phyloP scores from a whole-genome alignment of 1,284 basidiomycete genomes.

The Tilletia caries region DNA sequence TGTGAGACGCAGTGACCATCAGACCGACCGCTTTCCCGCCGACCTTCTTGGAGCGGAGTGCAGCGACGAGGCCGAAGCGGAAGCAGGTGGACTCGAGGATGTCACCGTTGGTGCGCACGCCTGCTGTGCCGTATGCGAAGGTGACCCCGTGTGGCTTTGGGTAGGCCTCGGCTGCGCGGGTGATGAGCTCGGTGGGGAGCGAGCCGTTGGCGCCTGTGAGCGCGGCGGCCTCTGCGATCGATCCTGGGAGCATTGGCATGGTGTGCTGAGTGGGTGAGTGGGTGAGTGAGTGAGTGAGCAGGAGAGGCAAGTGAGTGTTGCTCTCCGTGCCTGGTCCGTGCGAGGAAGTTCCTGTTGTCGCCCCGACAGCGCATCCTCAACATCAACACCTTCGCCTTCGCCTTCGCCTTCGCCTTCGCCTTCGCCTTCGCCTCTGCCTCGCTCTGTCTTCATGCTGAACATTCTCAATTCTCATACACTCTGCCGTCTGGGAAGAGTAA shows the following conservation, averaged over 20 bases:
- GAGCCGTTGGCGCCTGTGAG: background rate
- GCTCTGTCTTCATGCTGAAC: too few species aligned
- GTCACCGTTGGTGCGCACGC: constrained; percentile 76
- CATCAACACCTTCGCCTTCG: too few species aligned
- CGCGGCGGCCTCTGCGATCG: constrained; percentile 2
- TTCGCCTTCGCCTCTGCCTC: too few species aligned
- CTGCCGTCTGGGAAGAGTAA: too few species aligned
- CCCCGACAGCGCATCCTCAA: too few species aligned
- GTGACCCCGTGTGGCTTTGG: constrained; percentile 56
- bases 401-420: too few species aligned
- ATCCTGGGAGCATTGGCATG: constrained; percentile 4
- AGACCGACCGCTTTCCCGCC: constrained; percentile 89
- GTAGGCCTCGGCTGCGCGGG: constrained; percentile 45
- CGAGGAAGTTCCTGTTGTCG: too few species aligned
- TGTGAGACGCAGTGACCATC: constrained; percentile 99
- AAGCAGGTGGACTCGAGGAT: constrained; percentile 89
- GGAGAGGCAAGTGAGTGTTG: too few species aligned
- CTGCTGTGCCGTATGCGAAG: constrained; percentile 90
- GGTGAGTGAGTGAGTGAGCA: background rate
- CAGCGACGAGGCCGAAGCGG: constrained; percentile 85
- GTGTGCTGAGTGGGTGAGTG: background rate
- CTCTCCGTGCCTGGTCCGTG: too few species aligned
- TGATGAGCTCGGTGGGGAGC: constrained; percentile 16
- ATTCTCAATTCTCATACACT: too few species aligned
- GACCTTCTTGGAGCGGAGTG: constrained; percentile 80